phyloP scores from a whole-genome alignment of 2,329 filamentous ascomycete species.

The Pseudohalonectria lignicola region DNA sequence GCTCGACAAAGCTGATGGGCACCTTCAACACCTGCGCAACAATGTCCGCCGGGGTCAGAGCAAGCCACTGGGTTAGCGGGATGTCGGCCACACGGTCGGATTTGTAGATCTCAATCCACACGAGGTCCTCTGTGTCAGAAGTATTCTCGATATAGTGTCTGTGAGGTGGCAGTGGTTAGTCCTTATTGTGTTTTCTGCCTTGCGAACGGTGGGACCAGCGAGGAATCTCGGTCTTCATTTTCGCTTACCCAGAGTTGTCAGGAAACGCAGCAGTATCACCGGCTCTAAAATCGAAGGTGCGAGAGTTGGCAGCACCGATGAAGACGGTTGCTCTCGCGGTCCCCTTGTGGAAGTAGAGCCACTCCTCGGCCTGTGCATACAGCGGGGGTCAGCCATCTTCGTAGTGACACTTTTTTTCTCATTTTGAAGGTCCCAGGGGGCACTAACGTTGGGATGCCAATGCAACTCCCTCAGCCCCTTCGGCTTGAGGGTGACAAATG shows the following conservation, averaged over 20 bases:
- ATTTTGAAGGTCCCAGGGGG: background rate
- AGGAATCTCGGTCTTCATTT: too few species aligned
- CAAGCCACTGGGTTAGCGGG: slow-evolving; percentile 57
- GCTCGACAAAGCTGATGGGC: slow-evolving; percentile 40
- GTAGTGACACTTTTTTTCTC: background rate
- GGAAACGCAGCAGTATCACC: slow-evolving; percentile 62
- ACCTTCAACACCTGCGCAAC: slow-evolving; percentile 51
- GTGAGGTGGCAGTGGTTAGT: slow-evolving; percentile 7
- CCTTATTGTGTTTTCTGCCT: background rate
- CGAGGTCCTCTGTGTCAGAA: slow-evolving; percentile 48
- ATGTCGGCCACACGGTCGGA: slow-evolving; percentile 57
- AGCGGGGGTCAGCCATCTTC: background rate
- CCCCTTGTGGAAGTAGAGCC: slow-evolving; percentile 60
- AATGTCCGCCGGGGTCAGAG: slow-evolving; percentile 51
- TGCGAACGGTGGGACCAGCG: background rate
- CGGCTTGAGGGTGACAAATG: slow-evolving; percentile 53
- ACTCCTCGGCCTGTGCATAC: slow-evolving; percentile 48
- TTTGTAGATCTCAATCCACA: slow-evolving; percentile 62
- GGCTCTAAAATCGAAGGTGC: slow-evolving; percentile 56
- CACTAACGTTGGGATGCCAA: slow-evolving; percentile 56
- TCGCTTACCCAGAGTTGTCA: slow-evolving; percentile 43
- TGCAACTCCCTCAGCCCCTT: slow-evolving; percentile 54
- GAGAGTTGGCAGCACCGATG: slow-evolving; percentile 45
- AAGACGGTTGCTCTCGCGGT: slow-evolving; percentile 53
- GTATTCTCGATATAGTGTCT: slow-evolving; percentile 63